Evolutionary conservation across 768 basidiomycete species (phyloP), one percentile per base, ranked within the genome.

Genomic region (Xerocomellus dryophilus): DNA sequence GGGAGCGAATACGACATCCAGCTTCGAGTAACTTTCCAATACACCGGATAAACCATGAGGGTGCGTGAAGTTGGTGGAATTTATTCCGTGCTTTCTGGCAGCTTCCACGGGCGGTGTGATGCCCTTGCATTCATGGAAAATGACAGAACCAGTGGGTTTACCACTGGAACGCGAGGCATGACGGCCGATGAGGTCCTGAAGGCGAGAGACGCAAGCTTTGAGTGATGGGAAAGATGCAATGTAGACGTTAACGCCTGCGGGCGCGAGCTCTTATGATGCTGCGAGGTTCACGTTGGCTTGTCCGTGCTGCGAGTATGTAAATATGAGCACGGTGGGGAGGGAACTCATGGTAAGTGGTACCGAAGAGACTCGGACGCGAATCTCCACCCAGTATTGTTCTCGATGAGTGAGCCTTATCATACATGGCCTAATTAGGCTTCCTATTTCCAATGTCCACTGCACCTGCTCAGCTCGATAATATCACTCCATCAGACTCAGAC

Each of bases 141-240:
- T 34, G 5, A 61, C 20, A 1, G 55, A 48, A 15, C 60, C 60
- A 0, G 17, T 4, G 21, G n/a, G 23, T 29, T 32, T 31, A 27
- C 39, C 31, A 5, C 25, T 17, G 1, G 39, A 41, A 39, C 12
- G n/a, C 7, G 45, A 40, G 18, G 50, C 29, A 8, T 43, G 18
- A 18, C 20, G 44, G 31, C 4, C 21, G 21, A 57, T 9, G 39
- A 47, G 44, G 21, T 54, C 60, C 43, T 49, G 52, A 27, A 61
- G 21, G 11, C 38, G 49, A 7, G 18, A 23, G 15, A 61, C 21
- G n/a, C 60, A 52, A 14, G 40, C 3, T 44, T 17, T 10, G 40
- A 61, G 60, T 2, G 60, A 11, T 23, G 43, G n/a, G 9, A 58
- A 61, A 15, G 53, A 61, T 1, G 60, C 53, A 3, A 61, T 43